Percentiles rank a stretch among this genome's conserved stretches.
Conservation (phyloP, 768 basidiomycete genomes). For the Tricholoma bakamatsutake region DNA sequence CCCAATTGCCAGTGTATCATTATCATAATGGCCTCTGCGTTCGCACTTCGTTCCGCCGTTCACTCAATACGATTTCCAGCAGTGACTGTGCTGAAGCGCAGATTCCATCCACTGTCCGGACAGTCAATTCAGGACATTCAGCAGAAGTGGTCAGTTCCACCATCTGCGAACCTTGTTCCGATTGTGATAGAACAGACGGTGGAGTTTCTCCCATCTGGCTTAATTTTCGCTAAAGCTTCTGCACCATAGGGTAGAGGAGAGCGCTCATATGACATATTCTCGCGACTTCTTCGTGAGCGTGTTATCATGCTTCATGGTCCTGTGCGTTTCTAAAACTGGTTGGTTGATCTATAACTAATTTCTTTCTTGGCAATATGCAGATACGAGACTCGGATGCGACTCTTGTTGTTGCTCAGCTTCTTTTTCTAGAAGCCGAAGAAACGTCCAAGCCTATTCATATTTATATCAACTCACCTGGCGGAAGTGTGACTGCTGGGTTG, state of each 20-base stretch:
- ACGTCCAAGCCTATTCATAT: slow-evolving; percentile 91
- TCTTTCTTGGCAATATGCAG: slow-evolving; percentile 30
- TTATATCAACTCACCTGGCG: slow-evolving; percentile 96
- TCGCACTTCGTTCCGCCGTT: slow-evolving; percentile 15
- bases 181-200: slow-evolving; percentile 94
- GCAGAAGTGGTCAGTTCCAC: slow-evolving; percentile 32
- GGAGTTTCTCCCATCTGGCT: slow-evolving; percentile 6
- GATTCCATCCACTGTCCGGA: slow-evolving; percentile 50
- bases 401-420: slow-evolving; percentile 82
- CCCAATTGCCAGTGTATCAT: no score
- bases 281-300: slow-evolving; percentile 84
- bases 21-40: slow-evolving; percentile 22
- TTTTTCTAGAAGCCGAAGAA: slow-evolving; percentile 96
- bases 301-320: slow-evolving; percentile 95
- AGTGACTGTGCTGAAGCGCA: slow-evolving; percentile 25
- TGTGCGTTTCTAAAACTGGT: slow-evolving; percentile 37
- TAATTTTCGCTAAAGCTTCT: background rate
- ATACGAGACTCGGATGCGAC: slow-evolving; percentile 89
- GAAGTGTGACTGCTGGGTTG: slow-evolving; percentile 91
- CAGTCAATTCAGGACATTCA: slow-evolving; percentile 29
- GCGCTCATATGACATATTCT: slow-evolving; percentile 94
- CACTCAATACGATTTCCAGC: slow-evolving; percentile 15
- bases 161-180: slow-evolving; percentile 68
- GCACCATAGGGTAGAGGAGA: slow-evolving; percentile 68
- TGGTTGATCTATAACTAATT: background rate